Evolutionary conservation across 164 flowering plant genomes (phyloP), one percentile per base, ranked within the genome.

Genomic region (Aristolochia californica): DNA sequence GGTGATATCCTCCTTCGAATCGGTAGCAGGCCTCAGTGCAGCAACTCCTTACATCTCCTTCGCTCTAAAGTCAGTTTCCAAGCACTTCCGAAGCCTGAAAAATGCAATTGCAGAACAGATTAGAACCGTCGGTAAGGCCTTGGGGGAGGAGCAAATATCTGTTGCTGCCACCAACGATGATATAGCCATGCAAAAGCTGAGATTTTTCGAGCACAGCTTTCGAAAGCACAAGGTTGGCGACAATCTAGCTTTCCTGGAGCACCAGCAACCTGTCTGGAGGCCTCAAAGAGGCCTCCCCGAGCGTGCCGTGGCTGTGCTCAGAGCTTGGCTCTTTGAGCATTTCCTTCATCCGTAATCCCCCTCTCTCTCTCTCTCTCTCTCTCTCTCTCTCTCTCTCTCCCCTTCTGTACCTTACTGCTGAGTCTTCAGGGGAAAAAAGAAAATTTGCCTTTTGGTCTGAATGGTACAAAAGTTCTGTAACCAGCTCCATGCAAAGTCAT

Each of bases 231-330:
- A 62, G 51, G 53, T 66, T 60, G 62, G 75, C 30, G 65, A 53
- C 27, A 62, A 63, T 55, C 48, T 66, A 57, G 73, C 76, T 43
- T 62, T 77, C 63, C 68, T 66, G 52, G 85, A 77, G 57, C 26
- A 21, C 54, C 87, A 79, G 57, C 88, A 79, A 50, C 84, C 75
- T 30, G 67, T 77, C 43, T 91, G 95, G 98, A 74, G 94, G 75
- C 95, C 97, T 51, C 98, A 91, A 52, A 64, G 98, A 70, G 98
- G 98, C 63, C 81, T 91, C 26, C 98, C 98, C 0, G 98, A 91
- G 62, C 88, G 88, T 24, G 68, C 98, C 0, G 95, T 91, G 57
- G 71, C 94, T 18, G 67, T 91, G 62, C 81, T 88, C 13, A 73
- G 88, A 62, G 89, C 98, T 11, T 91, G 98, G 98, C 72, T 88